Evolutionary conservation across 225 moss, liverwort and hornwort genomes (phyloP).

Genomic region (Polytrichum formosum): DNA sequence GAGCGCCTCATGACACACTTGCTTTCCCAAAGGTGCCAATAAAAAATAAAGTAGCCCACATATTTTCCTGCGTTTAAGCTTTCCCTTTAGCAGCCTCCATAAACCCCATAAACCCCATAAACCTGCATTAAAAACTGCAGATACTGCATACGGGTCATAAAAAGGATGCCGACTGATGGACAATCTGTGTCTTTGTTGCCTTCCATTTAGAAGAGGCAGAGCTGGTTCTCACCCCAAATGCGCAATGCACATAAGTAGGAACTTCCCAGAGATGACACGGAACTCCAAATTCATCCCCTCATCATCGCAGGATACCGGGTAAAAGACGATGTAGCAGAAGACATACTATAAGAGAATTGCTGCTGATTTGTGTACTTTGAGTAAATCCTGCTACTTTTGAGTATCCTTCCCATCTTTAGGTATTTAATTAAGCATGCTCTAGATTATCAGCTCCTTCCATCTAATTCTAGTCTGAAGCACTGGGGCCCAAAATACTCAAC

Average conservation of each 20-base stretch:
- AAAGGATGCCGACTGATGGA: slow-evolving; percentile 46
- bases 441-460: slow-evolving; percentile 34
- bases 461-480: slow-evolving; percentile 37
- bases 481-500: slow-evolving; percentile 25
- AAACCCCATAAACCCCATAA: slow-evolving; percentile 45
- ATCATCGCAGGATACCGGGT: slow-evolving; percentile 50
- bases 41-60: slow-evolving; percentile 60
- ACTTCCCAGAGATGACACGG: slow-evolving; percentile 60
- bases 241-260: slow-evolving; percentile 57
- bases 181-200: slow-evolving; percentile 40
- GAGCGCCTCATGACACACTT: slow-evolving; percentile 60
- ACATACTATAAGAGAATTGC: slow-evolving; percentile 23
- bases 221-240: slow-evolving; percentile 54
- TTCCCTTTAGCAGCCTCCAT: slow-evolving; percentile 64
- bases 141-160: slow-evolving; percentile 56
- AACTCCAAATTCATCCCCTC: slow-evolving; percentile 46
- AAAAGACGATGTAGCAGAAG: slow-evolving; percentile 44
- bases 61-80: slow-evolving; percentile 52
- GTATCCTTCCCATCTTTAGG: slow-evolving; percentile 20
- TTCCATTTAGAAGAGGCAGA: slow-evolving; percentile 32
- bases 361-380: slow-evolving; percentile 40
- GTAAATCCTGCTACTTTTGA: slow-evolving; percentile 34
- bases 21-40: slow-evolving; percentile 67
- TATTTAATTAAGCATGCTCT: slow-evolving; percentile 28
- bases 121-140: slow-evolving; percentile 44